Percentiles rank a stretch among this genome's conserved stretches.
phyloP scores from a whole-genome alignment of 1,284 basidiomycete species.

The Boletus mariae region DNA sequence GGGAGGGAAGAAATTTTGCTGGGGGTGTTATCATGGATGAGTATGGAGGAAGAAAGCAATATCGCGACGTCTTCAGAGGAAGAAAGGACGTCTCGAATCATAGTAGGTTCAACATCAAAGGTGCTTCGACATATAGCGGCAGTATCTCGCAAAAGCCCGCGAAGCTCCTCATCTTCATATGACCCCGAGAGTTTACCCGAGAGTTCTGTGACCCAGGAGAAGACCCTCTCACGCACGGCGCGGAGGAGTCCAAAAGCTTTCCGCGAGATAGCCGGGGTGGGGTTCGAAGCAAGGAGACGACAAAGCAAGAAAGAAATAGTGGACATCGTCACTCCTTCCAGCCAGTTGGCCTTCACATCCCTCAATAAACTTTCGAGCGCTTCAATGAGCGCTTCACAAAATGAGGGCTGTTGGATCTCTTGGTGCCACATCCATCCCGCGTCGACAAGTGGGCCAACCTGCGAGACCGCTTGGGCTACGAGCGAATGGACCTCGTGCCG shows the following conservation, averaged over 20 bases:
- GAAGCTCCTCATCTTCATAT: slow-evolving; percentile 24
- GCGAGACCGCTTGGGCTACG: slow-evolving; percentile 40
- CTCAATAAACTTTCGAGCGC: slow-evolving; percentile 33
- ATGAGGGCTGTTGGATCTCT: slow-evolving; percentile 31
- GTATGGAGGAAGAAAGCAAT: slow-evolving; percentile 36
- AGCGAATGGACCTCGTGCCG: slow-evolving; percentile 39
- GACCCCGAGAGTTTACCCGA: slow-evolving; percentile 21
- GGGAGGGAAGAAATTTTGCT: slow-evolving; percentile 8
- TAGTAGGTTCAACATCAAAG: slow-evolving; percentile 34
- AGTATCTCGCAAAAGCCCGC: slow-evolving; percentile 31
- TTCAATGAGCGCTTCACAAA: slow-evolving; percentile 33
- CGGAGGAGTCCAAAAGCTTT: slow-evolving; percentile 28
- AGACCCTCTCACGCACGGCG: slow-evolving; percentile 30
- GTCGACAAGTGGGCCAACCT: slow-evolving; percentile 36
- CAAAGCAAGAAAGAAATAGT: slow-evolving; percentile 35
- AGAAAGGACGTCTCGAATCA: slow-evolving; percentile 20
- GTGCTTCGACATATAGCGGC: slow-evolving; percentile 41
- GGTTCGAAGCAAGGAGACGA: slow-evolving; percentile 35
- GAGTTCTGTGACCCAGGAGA: slow-evolving; percentile 37
- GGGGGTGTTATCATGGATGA: slow-evolving; percentile 32
- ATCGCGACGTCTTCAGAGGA: slow-evolving; percentile 28
- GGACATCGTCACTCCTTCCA: slow-evolving; percentile 36
- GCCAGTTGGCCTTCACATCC: slow-evolving; percentile 41
- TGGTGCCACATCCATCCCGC: slow-evolving; percentile 34
- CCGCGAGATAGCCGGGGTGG: slow-evolving; percentile 4